Percentiles rank a stretch among this genome's conserved stretches.
Evolutionary conservation across 768 basidiomycete species (phyloP).

Genomic region (Phlebiopsis gigantea): DNA sequence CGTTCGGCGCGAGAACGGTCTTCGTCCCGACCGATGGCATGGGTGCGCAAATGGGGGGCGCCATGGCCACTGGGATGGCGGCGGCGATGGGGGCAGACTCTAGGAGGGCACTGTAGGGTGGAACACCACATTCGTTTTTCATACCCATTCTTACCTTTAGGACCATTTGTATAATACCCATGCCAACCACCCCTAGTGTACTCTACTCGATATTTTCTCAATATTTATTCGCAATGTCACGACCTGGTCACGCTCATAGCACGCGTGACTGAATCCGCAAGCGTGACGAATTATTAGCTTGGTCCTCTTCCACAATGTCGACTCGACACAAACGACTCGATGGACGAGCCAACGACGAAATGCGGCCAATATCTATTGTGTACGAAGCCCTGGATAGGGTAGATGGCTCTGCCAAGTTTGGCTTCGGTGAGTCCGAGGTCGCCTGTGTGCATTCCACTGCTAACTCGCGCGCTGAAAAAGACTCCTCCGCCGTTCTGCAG

Average conservation of each 20-base stretch:
- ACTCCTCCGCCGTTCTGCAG: slow-evolving; percentile 33
- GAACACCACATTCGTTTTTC: background rate
- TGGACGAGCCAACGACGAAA: slow-evolving; percentile 29
- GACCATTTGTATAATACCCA: background rate
- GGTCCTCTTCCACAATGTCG: background rate
- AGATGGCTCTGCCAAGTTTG: slow-evolving; percentile 73
- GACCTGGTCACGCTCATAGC: background rate
- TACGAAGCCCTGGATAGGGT: slow-evolving; percentile 64
- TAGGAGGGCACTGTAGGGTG: background rate
- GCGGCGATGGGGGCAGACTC: slow-evolving; percentile 39
- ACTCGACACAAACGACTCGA: slow-evolving; percentile 18
- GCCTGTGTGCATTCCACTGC: slow-evolving; percentile 7
- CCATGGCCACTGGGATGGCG: slow-evolving; percentile 68
- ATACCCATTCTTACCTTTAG: background rate
- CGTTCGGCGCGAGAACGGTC: slow-evolving; percentile 64
- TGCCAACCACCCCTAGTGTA: background rate
- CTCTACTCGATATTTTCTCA: background rate
- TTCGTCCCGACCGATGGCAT: slow-evolving; percentile 64
- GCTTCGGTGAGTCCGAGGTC: slow-evolving; percentile 40
- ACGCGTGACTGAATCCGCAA: background rate
- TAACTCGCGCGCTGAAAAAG: slow-evolving; percentile 7
- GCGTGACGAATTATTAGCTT: background rate
- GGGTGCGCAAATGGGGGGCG: slow-evolving; percentile 52
- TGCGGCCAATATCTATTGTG: slow-evolving; percentile 36
- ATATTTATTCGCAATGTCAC: background rate